These are phyloP conservation scores for Colletotrichum viniferum DNA, from an alignment of 2,329 filamentous ascomycete species.

Conservation along the genomic window DNA sequence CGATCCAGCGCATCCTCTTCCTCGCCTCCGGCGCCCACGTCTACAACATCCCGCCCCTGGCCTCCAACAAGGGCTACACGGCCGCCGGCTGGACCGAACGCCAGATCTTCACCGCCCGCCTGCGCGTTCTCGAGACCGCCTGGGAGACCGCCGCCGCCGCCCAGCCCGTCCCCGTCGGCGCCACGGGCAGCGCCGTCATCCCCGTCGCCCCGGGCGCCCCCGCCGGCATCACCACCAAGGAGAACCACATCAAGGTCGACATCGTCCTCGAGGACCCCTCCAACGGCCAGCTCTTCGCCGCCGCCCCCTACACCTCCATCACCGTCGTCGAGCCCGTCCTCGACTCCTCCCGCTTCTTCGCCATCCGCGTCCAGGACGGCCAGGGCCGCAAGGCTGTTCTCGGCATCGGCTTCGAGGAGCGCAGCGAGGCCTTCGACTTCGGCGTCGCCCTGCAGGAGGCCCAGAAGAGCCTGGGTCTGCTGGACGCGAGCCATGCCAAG, in stretches of 20 bases:
- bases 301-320: constrained; percentile 74
- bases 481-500: constrained; percentile 41
- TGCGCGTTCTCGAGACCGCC: constrained; percentile 80
- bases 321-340: constrained; percentile 76
- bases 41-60: constrained; percentile 84
- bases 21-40: constrained; percentile 76
- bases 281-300: constrained; percentile 79
- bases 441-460: constrained; percentile 80
- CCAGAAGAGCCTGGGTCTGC: constrained; percentile 70
- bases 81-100: constrained; percentile 79
- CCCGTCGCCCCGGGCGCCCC: constrained; percentile 14
- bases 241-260: constrained; percentile 69
- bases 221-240: constrained; percentile 25
- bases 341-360: constrained; percentile 85
- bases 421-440: constrained; percentile 86
- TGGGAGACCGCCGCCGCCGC: constrained; percentile 40
- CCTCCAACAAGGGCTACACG: constrained; percentile 78
- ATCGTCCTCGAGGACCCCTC: constrained; percentile 79
- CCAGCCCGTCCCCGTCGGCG: constrained; percentile 8
- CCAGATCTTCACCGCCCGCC: constrained; percentile 84
- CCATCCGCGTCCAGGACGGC: constrained; percentile 77
- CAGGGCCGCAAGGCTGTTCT: constrained; percentile 77
- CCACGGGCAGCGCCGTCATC: constrained; percentile 11
- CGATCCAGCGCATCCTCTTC: constrained; percentile 87
- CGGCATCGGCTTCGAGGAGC: constrained; percentile 86